Conservation (phyloP, 192 early-diverging fungal genomes). For the Coemansia sp. region DNA sequence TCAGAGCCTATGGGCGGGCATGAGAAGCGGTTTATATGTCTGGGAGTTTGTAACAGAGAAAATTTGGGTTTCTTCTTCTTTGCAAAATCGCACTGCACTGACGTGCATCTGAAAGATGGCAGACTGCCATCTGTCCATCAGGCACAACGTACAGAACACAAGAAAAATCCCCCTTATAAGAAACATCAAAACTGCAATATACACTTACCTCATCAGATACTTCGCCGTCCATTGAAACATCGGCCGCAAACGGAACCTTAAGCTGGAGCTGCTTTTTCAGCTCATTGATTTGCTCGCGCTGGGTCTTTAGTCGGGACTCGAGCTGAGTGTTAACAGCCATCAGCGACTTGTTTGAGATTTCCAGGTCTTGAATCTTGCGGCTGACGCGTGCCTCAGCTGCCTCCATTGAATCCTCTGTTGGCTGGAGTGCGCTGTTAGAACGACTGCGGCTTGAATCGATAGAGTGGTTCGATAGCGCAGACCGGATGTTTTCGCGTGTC, state of each 20-base stretch:
- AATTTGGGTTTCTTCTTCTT: too few relatives aligned
- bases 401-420: conserved; percentile 47
- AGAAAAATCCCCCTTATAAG: too few relatives aligned
- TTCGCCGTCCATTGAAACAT: conserved; percentile 28
- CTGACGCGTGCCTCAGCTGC: conserved; percentile 53
- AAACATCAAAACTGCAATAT: conserved; percentile 1
- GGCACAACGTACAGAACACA: too few relatives aligned
- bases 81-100: too few relatives aligned
- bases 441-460: conserved; percentile 36
- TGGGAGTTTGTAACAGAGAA: too few relatives aligned
- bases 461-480: conserved; percentile 46
- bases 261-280: conserved; percentile 49
- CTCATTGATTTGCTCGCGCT: conserved; percentile 46
- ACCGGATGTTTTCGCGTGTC: conserved; percentile 28
- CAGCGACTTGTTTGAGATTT: conserved; percentile 55
- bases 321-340: conserved; percentile 51
- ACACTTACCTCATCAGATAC: conserved; percentile 52
- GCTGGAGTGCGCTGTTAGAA: conserved; percentile 38
- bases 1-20: conserved; percentile 54
- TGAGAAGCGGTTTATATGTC: conserved; percentile 39
- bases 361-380: conserved; percentile 55
- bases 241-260: conserved; percentile 24
- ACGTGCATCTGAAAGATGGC: too few relatives aligned
- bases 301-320: conserved; percentile 46
- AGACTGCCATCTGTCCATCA: too few relatives aligned